Evolutionary conservation across 2,329 filamentous ascomycete species (phyloP).

Genomic region (Paraconiothyrium sp.): DNA sequence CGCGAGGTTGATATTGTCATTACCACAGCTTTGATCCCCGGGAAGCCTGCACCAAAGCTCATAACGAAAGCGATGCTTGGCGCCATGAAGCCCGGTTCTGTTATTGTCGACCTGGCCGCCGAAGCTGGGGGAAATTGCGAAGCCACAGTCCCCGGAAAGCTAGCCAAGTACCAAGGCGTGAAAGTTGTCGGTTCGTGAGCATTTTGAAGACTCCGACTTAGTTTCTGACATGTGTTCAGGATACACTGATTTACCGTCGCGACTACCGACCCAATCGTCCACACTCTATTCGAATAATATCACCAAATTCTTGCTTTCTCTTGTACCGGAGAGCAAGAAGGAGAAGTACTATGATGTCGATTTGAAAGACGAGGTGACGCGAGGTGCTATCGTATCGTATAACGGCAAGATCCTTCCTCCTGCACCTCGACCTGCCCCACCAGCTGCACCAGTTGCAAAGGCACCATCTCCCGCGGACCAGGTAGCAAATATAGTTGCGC

Average conservation of each 20-base stretch:
- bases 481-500: constrained; percentile 67
- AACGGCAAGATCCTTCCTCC: constrained; percentile 80
- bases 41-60: constrained; percentile 81
- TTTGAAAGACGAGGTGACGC: constrained; percentile 83
- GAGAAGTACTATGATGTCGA: constrained; percentile 84
- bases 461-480: constrained; percentile 45
- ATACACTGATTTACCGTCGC: constrained; percentile 87
- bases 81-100: constrained; percentile 89
- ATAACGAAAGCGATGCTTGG: constrained; percentile 83
- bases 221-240: constrained; percentile 55
- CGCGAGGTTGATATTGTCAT: constrained; percentile 91
- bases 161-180: constrained; percentile 77
- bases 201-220: background rate
- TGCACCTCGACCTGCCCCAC: constrained; percentile 73
- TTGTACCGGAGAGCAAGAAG: constrained; percentile 78
- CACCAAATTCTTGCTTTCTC: constrained; percentile 85
- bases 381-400: constrained; percentile 83
- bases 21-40: constrained; percentile 90
- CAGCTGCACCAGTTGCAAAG: constrained; percentile 62
- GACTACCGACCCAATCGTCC: constrained; percentile 87
- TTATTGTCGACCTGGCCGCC: constrained; percentile 87
- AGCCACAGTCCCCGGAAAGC: constrained; percentile 76
- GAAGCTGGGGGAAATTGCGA: constrained; percentile 91
- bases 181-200: constrained; percentile 76
- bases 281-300: constrained; percentile 95